Evolutionary conservation across 306 rosid genomes (phyloP).

Genomic region (Vigna unguiculata): DNA sequence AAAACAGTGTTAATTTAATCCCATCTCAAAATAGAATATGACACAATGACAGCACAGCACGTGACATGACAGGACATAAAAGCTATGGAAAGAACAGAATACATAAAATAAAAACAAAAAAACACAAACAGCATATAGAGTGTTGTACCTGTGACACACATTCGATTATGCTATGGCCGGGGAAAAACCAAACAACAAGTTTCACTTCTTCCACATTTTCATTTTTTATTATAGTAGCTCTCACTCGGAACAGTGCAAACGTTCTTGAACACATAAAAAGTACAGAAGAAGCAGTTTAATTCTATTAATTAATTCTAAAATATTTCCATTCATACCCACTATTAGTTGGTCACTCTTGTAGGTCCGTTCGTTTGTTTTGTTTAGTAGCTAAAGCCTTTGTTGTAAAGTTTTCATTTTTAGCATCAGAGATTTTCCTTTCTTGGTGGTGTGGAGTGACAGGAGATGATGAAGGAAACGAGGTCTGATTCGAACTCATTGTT

Average conservation of each 20-base stretch:
- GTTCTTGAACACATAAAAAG: neutral
- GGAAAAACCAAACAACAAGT: no score
- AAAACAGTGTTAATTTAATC: no score
- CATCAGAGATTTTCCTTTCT: neutral
- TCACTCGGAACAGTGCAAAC: no score
- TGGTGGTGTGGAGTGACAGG: neutral
- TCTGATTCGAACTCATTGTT: constrained; percentile 6
- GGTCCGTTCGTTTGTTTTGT: constrained; percentile 11
- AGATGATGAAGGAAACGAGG: constrained; percentile 36
- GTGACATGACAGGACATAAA: neutral
- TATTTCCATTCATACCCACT: neutral
- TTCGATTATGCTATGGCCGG: neutral
- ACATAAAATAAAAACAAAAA: neutral
- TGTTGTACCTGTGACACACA: neutral
- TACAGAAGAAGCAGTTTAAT: neutral
- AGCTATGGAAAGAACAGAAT: neutral
- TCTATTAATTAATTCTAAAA: neutral
- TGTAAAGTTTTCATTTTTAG: neutral
- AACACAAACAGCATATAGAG: neutral
- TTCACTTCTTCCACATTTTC: no score
- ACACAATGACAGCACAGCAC: neutral
- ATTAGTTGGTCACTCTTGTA: neutral
- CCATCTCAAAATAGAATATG: no score
- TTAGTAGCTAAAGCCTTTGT: neutral
- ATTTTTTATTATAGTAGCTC: no score